Percentiles rank a stretch among this genome's conserved stretches.
phyloP scores from a whole-genome alignment of 208 protist genomes.

The Sergeia podlipaevii region DNA sequence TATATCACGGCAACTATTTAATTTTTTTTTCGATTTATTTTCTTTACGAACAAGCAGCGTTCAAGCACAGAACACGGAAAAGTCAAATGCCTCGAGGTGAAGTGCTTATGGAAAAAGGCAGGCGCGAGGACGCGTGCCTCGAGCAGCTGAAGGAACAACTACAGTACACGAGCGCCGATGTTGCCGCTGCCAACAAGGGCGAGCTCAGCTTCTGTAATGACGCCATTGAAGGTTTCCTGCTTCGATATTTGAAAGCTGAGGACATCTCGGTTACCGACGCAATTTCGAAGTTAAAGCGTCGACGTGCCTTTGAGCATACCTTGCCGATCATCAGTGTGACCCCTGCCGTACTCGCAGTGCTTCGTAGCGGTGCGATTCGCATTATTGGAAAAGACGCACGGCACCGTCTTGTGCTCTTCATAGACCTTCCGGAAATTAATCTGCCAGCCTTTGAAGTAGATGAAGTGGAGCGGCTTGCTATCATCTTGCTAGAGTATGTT shows the following conservation, averaged over 20 bases:
- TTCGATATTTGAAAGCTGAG: conserved; percentile 53
- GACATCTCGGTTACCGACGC: conserved; percentile 39
- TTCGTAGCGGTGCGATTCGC: conserved; percentile 47
- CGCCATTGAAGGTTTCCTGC: conserved; percentile 45
- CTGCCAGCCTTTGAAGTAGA: conserved; percentile 30
- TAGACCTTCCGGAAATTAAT: conserved; percentile 30
- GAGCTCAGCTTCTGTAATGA: background rate
- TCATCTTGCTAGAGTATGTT: conserved; percentile 75
- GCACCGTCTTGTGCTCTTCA: conserved; percentile 44
- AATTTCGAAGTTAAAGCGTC: conserved; percentile 45
- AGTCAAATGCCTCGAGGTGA: too few species aligned
- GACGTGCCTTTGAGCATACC: conserved; percentile 51
- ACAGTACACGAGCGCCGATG: background rate
- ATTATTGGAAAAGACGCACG: conserved; percentile 40
- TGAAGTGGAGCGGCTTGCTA: conserved; percentile 49
- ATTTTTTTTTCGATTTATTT: too few species aligned
- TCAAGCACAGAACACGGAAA: too few species aligned
- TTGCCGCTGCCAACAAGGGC: background rate
- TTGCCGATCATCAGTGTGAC: conserved; percentile 59
- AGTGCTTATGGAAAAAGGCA: conserved; percentile 9
- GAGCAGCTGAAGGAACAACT: conserved; percentile 29
- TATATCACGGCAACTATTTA: too few species aligned
- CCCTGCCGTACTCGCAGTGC: conserved; percentile 25
- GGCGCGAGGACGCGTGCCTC: conserved; percentile 29
- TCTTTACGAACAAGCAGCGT: too few species aligned